Evolutionary conservation across 331 rosid species (phyloP).

Genomic region (Saraca asoca): DNA sequence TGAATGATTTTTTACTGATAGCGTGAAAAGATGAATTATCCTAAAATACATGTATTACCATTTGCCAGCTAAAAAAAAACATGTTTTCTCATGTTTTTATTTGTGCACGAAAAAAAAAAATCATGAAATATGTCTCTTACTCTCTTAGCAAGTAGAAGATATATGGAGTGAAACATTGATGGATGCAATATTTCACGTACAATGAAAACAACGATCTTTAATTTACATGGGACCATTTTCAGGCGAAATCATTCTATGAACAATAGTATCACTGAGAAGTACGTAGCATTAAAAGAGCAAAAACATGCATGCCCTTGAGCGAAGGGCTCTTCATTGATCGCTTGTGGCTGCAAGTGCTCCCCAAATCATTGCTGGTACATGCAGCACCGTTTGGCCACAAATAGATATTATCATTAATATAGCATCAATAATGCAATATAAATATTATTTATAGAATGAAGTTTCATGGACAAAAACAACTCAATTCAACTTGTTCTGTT

Average conservation of each 20-base stretch:
- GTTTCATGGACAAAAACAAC: neutral
- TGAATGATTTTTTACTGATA: no score
- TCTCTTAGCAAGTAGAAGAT: no score
- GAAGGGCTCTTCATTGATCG: neutral
- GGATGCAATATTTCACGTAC: no score
- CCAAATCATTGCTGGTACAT: neutral
- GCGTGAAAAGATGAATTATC: no score
- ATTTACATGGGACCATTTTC: constrained; percentile 12
- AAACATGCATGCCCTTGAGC: constrained; percentile 28
- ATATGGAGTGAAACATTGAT: no score
- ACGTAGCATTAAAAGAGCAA: neutral
- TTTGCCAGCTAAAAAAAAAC: no score
- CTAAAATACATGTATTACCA: no score
- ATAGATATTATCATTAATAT: constrained; percentile 6
- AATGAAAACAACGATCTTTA: no score
- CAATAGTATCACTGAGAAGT: neutral
- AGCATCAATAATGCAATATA: no score
- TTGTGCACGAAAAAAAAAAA: no score
- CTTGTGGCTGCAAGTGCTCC: constrained; percentile 28
- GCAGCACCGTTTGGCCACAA: constrained; percentile 27
- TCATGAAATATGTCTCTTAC: no score
- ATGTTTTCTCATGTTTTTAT: no score
- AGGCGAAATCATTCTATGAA: neutral
- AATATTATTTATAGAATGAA: neutral
- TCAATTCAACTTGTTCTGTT: constrained; percentile 17